These are phyloP conservation scores for Trichoderma polysporum DNA, from an alignment of 2,329 filamentous ascomycete species.

Conservation along the genomic window DNA sequence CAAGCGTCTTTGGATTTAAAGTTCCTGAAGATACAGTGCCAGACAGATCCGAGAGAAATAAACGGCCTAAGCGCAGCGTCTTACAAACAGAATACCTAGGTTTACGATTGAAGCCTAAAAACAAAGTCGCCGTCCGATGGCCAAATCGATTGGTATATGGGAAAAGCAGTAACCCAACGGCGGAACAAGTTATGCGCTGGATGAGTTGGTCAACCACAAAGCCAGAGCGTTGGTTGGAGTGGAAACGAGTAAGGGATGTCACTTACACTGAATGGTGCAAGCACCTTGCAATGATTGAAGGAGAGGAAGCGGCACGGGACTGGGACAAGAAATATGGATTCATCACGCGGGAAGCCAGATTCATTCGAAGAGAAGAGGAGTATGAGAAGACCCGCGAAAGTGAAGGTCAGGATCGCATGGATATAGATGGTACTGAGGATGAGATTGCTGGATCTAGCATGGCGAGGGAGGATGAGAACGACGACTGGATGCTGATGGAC, in stretches of 20 bases:
- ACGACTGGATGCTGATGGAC: not conserved
- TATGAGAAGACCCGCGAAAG: not conserved
- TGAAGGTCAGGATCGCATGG: not conserved
- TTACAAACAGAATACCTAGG: conserved; percentile 24
- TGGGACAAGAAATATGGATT: not conserved
- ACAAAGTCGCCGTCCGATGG: conserved; percentile 28
- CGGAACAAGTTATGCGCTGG: conserved; percentile 27
- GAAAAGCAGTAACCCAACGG: conserved; percentile 14
- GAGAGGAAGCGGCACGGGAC: not conserved
- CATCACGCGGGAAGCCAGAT: not conserved
- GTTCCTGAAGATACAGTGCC: not conserved
- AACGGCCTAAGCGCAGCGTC: conserved; percentile 1
- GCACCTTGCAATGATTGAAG: not conserved
- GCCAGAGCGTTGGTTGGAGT: conserved; percentile 31
- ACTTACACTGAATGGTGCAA: not conserved
- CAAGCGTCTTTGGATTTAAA: not conserved
- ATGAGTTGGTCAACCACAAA: conserved; percentile 26
- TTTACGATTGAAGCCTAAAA: conserved; percentile 23
- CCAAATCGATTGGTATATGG: conserved; percentile 26
- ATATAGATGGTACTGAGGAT: too few relatives aligned
- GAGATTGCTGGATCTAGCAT: not conserved
- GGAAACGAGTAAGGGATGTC: conserved; percentile 26
- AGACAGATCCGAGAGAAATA: not conserved
- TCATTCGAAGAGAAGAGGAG: not conserved
- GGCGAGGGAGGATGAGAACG: not conserved